These are phyloP conservation scores for Urostyla sp. DNA, from an alignment of 73 alveolate species.

Conservation along the genomic window DNA sequence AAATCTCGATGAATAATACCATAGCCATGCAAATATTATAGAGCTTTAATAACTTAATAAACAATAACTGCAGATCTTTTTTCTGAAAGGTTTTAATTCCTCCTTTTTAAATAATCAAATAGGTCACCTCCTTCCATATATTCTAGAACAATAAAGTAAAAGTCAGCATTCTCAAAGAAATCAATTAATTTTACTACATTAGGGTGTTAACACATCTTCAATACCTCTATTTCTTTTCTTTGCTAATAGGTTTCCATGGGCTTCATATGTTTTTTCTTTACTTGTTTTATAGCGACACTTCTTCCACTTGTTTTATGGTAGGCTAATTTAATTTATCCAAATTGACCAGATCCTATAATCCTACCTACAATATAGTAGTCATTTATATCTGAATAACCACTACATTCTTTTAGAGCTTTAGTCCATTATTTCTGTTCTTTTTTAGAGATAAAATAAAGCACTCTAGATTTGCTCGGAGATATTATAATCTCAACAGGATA, in stretches of 20 bases:
- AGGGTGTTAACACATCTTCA: slow-evolving; percentile 84
- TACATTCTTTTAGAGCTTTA: too few relatives aligned
- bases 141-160: slow-evolving; percentile 83
- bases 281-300: slow-evolving; percentile 72
- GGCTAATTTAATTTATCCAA: slow-evolving; percentile 7
- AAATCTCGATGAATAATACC: slow-evolving; percentile 87
- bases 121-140: slow-evolving; percentile 88
- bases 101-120: slow-evolving; percentile 82
- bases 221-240: slow-evolving; percentile 81
- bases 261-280: slow-evolving; percentile 69
- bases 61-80: slow-evolving; percentile 67
- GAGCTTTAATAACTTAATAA: slow-evolving; percentile 68
- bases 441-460: too few relatives aligned
- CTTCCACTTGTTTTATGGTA: slow-evolving; percentile 19
- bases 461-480: slow-evolving; percentile 39
- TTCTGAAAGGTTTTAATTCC: slow-evolving; percentile 72
- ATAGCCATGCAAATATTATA: slow-evolving; percentile 44
- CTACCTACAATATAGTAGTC: slow-evolving; percentile 12
- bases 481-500: slow-evolving; percentile 50
- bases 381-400: too few relatives aligned
- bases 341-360: slow-evolving; percentile 14
- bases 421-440: too few relatives aligned
- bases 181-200: slow-evolving; percentile 82
- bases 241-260: slow-evolving; percentile 66
- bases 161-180: slow-evolving; percentile 78